Base-by-base conservation (phyloP, 202 grass and related monocot genomes). In the Zoysia matrella region DNA sequence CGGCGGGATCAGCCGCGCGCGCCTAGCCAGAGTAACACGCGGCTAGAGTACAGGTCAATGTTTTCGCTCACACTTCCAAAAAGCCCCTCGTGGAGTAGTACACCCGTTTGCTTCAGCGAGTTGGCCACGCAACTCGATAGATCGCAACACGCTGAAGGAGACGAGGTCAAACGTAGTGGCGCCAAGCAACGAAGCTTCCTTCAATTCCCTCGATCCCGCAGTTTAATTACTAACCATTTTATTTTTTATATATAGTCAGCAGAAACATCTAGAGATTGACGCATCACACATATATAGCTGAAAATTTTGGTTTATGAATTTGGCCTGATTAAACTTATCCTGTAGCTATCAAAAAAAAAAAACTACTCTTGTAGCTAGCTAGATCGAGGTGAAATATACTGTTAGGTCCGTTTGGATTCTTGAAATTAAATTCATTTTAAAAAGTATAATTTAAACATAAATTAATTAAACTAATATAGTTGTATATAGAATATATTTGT, bases 161-260 rank as follows among this genome's bases (percentile, higher is more conserved):
- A 18, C 16, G 41, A 50, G 7, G 78, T 82, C 72, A 77, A 76
- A 71, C 6, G 22, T 47, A 30, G 46, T 49, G 57, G 43, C 14
- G 51, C 62, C 58, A 69, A 43, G 64, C 13, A 44, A 77, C 58
- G 5, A 56, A 65, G 78, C 9, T 71, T 75, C 75, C 54, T 47
- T 75, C 47, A 30, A 30, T 30, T 30, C 22, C 22, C 22, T 30
- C 22, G 22, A 30, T 30, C 22, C 22, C 22, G 22, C 22, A 30
- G 22, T 30, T 30, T 30, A 30, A 30, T 30, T 30, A 0, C 22
- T 30, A 30, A 30, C 22, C 22, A 30, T 30, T 30, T 30, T 30
- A 30, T 30, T 30, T 30, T 30, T 30, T 30, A 30, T 30, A 30
- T 30, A 70, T 49, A 64, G 85, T 76, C 78, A 76, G 64, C 64